phyloP scores from a whole-genome alignment of 2,329 filamentous ascomycete species.

The Thielaviopsis musarum region DNA sequence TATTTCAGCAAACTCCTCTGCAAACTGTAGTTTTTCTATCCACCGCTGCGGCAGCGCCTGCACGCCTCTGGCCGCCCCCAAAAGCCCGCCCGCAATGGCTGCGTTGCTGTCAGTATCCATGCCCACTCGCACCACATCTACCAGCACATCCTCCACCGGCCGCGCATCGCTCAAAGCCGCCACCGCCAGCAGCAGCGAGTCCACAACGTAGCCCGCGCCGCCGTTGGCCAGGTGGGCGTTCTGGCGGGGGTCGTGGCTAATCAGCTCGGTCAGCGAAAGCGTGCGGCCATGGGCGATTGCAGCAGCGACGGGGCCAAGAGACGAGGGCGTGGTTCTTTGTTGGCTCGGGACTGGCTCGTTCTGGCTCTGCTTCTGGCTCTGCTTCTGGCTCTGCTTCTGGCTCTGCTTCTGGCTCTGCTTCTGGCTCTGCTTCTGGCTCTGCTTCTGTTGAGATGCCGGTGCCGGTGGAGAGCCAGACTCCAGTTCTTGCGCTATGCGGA shows the following conservation, averaged over 20 bases:
- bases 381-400: not conserved
- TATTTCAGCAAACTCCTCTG: slow-evolving; percentile 20
- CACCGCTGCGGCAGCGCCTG: slow-evolving; percentile 25
- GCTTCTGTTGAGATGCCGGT: not conserved
- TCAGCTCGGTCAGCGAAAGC: slow-evolving; percentile 16
- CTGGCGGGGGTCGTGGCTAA: slow-evolving; percentile 17
- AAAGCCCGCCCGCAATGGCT: slow-evolving; percentile 27
- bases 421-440: not conserved
- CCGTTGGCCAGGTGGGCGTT: slow-evolving; percentile 15
- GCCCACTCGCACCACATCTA: slow-evolving; percentile 29
- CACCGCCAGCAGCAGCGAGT: slow-evolving; percentile 24
- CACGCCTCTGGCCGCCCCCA: slow-evolving; percentile 28
- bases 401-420: too few relatives aligned
- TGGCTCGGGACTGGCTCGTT: not conserved
- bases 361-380: not conserved
- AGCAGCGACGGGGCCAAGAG: slow-evolving; percentile 16
- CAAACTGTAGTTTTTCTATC: slow-evolving; percentile 24
- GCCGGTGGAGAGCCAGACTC: slow-evolving; percentile 10
- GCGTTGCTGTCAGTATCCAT: slow-evolving; percentile 30
- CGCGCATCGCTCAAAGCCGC: slow-evolving; percentile 26
- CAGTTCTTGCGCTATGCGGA: slow-evolving; percentile 14
- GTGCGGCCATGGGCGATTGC: not conserved
- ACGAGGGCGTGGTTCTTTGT: slow-evolving; percentile 17
- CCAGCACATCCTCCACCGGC: slow-evolving; percentile 25
- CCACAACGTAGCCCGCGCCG: slow-evolving; percentile 26